Conservation (phyloP, 257 asterid species). For the Paraleonurus japonicus region DNA sequence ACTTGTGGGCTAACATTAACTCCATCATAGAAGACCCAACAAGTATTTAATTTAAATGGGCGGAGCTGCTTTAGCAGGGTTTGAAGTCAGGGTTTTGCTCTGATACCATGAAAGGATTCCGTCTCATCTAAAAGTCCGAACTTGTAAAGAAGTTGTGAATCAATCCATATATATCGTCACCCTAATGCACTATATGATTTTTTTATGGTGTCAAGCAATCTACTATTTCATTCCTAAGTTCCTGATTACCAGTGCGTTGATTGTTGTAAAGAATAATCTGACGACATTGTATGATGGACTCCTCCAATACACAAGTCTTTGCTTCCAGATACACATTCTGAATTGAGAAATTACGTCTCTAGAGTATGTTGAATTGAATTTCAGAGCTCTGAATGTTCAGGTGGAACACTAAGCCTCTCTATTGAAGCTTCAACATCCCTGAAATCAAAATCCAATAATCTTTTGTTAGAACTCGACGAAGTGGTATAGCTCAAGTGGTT, state of each 20-base stretch:
- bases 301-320: slow-evolving; percentile 80
- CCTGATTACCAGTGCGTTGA: slow-evolving; percentile 72
- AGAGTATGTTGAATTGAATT: slow-evolving; percentile 47
- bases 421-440: slow-evolving; percentile 80
- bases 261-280: slow-evolving; percentile 70
- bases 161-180: too few species aligned
- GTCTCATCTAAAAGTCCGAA: too few species aligned
- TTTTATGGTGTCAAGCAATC: background rate
- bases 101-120: too few species aligned
- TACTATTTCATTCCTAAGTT: background rate
- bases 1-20: too few species aligned
- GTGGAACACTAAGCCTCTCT: slow-evolving; percentile 53
- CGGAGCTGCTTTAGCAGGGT: too few species aligned
- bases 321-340: slow-evolving; percentile 70
- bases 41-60: too few species aligned
- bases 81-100: too few species aligned
- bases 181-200: too few species aligned
- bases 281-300: slow-evolving; percentile 78
- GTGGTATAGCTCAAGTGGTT: too few species aligned
- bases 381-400: slow-evolving; percentile 57
- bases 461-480: too few species aligned
- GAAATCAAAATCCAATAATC: slow-evolving; percentile 10
- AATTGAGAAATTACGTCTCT: slow-evolving; percentile 60
- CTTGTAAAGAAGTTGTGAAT: too few species aligned
- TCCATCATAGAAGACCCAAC: too few species aligned